These are phyloP conservation scores for Thelephora terrestris DNA, from an alignment of 1,284 basidiomycete species.

Conservation along the genomic window DNA sequence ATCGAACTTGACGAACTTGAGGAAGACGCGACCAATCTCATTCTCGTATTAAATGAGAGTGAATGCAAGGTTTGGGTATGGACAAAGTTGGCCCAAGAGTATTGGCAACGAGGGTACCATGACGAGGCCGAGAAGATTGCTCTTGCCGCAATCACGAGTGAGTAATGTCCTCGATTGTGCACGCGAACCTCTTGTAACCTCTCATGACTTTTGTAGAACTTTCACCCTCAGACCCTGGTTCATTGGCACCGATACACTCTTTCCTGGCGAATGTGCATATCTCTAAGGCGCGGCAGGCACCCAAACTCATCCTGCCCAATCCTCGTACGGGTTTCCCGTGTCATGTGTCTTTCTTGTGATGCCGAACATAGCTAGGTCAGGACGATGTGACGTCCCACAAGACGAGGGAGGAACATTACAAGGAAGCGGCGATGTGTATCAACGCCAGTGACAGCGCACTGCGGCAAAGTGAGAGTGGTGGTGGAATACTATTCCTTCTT, in stretches of 20 bases:
- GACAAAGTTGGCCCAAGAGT: conserved; percentile 69
- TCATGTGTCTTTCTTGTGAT: not conserved
- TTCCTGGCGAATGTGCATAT: conserved; percentile 79
- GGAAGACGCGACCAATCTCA: conserved; percentile 59
- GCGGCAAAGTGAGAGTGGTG: conserved; percentile 40
- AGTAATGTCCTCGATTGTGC: conserved; percentile 14
- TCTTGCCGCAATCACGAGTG: conserved; percentile 52
- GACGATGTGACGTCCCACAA: conserved; percentile 53
- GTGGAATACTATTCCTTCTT: conserved; percentile 43
- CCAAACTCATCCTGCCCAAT: conserved; percentile 63
- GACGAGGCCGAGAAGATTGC: conserved; percentile 64
- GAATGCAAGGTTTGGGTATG: conserved; percentile 63
- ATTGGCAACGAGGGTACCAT: conserved; percentile 60
- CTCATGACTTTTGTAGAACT: conserved; percentile 36
- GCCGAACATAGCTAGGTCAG: conserved; percentile 37
- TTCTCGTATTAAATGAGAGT: conserved; percentile 60
- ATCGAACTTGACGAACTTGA: conserved; percentile 74
- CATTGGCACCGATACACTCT: conserved; percentile 59
- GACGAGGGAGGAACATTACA: conserved; percentile 60
- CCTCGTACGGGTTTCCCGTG: conserved; percentile 48
- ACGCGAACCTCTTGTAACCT: not conserved
- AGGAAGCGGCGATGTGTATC: conserved; percentile 59
- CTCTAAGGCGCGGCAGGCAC: conserved; percentile 68
- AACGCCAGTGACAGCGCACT: conserved; percentile 49
- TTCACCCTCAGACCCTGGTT: conserved; percentile 33